Base-by-base conservation (phyloP, 164 flowering plant genomes). In the Kingdonia uniflora region DNA sequence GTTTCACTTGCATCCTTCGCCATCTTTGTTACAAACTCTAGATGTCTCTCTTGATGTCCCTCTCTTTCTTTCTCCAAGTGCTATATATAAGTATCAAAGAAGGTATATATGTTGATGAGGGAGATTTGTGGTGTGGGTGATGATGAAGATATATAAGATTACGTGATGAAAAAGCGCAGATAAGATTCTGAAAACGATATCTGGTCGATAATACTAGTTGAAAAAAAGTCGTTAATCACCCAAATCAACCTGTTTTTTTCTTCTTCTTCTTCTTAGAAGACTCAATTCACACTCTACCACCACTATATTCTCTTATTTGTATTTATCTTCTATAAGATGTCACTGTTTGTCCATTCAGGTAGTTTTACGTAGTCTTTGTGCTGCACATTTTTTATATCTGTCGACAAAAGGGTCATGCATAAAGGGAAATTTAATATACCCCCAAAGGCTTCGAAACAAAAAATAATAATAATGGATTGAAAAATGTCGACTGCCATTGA, bases 101-200 rank as follows among this genome's bases (percentile, higher is more conserved):
- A 29, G 35, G 35, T 29, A 29, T 29, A 29, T 29, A 29, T 29
- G 35, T 29, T 29, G 8, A 3, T 3, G 8, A 29, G 35, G 35
- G 35, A 3, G 35, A 8, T 8, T n/a, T 37, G 5, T 24, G n/a
- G 5, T 35, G 50, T 50, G 46, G 0, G 56, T 41, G 52, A 60
- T 48, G 38, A 33, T 51, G 60, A 29, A 29, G 47, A 52, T 40
- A n/a, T n/a, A n/a, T n/a, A 24, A 14, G 50, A 46, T 40, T 59
- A 52, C 41, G 57, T 57, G 14, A 29, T 42, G 11, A 70, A 60
- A 42, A n/a, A 55, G 52, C 35, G 44, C 39, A 45, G 57, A 42
- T 19, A 55, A 63, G 66, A 70, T 65, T 57, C 60, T 65, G 70
- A 70, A 65, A 70, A 52, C 51, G 74, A 67, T 46, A 58, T 42